Conservation (phyloP, 2,329 filamentous ascomycete species). For the Penicillium nordicum region DNA sequence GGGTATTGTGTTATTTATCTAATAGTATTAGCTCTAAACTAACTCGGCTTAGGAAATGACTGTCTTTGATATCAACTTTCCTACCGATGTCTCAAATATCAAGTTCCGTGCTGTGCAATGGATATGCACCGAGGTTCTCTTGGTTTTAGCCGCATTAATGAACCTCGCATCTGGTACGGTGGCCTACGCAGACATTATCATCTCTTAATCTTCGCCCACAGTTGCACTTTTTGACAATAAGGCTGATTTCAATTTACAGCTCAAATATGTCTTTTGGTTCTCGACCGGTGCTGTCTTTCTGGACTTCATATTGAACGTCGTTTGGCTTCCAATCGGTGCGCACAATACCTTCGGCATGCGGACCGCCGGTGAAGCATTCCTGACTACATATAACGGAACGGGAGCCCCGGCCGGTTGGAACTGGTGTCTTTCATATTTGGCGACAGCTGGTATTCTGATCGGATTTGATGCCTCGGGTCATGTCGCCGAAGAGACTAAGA, state of each 20-base stretch:
- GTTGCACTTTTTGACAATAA: not conserved
- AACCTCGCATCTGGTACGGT: conserved; percentile 51
- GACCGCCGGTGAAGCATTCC: conserved; percentile 56
- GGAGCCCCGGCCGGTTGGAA: conserved; percentile 58
- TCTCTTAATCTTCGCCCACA: not conserved
- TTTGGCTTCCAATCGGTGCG: conserved; percentile 59
- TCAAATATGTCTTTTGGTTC: conserved; percentile 47
- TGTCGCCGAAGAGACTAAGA: conserved; percentile 60
- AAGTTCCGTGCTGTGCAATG: conserved; percentile 62
- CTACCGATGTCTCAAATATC: conserved; percentile 50
- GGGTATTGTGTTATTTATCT: conserved; percentile 11
- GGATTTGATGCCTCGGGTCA: conserved; percentile 61
- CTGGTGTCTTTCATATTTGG: conserved; percentile 60
- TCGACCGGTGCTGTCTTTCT: conserved; percentile 52
- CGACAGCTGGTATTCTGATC: conserved; percentile 59
- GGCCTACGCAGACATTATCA: not conserved
- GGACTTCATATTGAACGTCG: conserved; percentile 58
- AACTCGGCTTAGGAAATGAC: conserved; percentile 49
- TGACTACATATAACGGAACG: conserved; percentile 58
- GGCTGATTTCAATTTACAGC: conserved; percentile 9
- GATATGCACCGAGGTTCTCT: conserved; percentile 54
- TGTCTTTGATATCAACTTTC: conserved; percentile 55
- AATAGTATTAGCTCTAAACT: not conserved
- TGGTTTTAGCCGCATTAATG: conserved; percentile 49
- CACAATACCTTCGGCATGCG: conserved; percentile 56